Conservation (phyloP, 345 rosid genomes). For the Aquilaria sinensis region DNA sequence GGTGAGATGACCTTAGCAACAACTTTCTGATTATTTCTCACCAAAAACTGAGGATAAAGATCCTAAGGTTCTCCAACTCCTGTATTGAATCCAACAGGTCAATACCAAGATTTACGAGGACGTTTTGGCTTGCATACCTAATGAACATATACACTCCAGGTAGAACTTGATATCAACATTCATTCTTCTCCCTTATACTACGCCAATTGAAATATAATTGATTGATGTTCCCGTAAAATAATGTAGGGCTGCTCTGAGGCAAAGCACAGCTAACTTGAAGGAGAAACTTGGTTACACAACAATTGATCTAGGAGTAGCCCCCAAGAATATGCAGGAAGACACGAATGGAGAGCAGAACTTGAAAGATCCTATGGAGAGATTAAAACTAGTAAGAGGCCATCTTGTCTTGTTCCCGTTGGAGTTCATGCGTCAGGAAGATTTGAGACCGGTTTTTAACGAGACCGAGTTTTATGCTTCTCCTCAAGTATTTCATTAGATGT, state of each 20-base stretch:
- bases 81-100: conserved; percentile 22
- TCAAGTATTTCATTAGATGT: conserved; percentile 55
- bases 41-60: too few species aligned
- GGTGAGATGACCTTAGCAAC: conserved; percentile 20
- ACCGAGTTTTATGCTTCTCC: conserved; percentile 80
- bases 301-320: conserved; percentile 82
- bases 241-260: conserved; percentile 65
- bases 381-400: conserved; percentile 52
- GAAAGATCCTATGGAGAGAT: conserved; percentile 41
- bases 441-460: conserved; percentile 73
- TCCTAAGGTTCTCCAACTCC: too few species aligned
- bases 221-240: not conserved
- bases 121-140: conserved; percentile 83
- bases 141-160: conserved; percentile 66
- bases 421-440: conserved; percentile 78
- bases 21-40: too few species aligned
- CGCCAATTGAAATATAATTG: too few species aligned
- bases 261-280: conserved; percentile 43
- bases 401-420: conserved; percentile 80
- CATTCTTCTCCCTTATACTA: too few species aligned
- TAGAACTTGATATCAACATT: conserved; percentile 7
- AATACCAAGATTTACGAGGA: conserved; percentile 62
- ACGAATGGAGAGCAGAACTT: conserved; percentile 19
- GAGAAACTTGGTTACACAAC: conserved; percentile 69
- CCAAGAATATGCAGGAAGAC: conserved; percentile 33